phyloP scores from a whole-genome alignment of 768 basidiomycete species.

The Fibroporia radiculosa region DNA sequence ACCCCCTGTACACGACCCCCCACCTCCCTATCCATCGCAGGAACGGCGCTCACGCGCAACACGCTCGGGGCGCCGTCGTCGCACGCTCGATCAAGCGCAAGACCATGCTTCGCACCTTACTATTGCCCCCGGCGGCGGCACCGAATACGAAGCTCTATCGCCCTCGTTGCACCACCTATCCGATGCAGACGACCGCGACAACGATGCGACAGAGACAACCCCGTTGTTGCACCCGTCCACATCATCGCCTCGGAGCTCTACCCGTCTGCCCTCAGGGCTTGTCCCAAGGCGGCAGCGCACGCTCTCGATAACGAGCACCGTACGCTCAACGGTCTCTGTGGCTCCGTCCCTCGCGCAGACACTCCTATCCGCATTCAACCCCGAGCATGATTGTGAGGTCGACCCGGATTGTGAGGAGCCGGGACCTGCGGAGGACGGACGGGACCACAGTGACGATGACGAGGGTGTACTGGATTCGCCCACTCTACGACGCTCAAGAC shows the following conservation, averaged over 20 bases:
- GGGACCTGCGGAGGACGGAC: slow-evolving; percentile 7
- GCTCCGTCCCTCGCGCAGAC: slow-evolving; percentile 66
- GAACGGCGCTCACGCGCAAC: slow-evolving; percentile 33
- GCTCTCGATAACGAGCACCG: slow-evolving; percentile 48
- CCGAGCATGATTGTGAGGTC: slow-evolving; percentile 37
- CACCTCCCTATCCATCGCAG: slow-evolving; percentile 60
- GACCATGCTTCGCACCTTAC: slow-evolving; percentile 23
- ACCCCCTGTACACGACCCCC: slow-evolving; percentile 52
- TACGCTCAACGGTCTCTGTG: slow-evolving; percentile 36
- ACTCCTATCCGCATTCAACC: slow-evolving; percentile 57
- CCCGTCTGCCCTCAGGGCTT: slow-evolving; percentile 10
- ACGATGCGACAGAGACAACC: slow-evolving; percentile 37
- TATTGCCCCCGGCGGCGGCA: slow-evolving; percentile 28
- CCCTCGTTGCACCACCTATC: slow-evolving; percentile 18
- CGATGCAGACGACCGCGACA: slow-evolving; percentile 10
- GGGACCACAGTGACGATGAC: slow-evolving; percentile 15
- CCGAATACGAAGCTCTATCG: slow-evolving; percentile 14
- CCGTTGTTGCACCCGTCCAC: slow-evolving; percentile 31
- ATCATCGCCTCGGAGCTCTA: slow-evolving; percentile 12
- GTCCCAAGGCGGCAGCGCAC: slow-evolving; percentile 38
- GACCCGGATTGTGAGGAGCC: slow-evolving; percentile 28
- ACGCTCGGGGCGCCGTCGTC: slow-evolving; percentile 23
- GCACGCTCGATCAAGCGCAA: slow-evolving; percentile 21
- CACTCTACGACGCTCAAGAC: slow-evolving; percentile 1
- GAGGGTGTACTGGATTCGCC: slow-evolving; percentile 15